Evolutionary conservation across 2,329 filamentous ascomycete genomes (phyloP).

Genomic region (Fusarium hainanense): DNA sequence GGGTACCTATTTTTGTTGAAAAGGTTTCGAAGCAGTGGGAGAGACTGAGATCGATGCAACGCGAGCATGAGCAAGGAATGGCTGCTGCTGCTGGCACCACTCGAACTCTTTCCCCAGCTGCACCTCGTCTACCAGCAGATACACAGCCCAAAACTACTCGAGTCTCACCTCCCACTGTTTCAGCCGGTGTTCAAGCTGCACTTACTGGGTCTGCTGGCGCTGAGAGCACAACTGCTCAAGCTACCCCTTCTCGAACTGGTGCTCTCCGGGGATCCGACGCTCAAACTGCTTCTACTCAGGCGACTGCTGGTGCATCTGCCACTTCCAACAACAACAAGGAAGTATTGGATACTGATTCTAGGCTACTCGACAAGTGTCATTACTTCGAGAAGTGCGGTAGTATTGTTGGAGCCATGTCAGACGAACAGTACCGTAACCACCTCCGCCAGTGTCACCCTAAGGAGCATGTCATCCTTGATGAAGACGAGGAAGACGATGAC

Average conservation of each 20-base stretch:
- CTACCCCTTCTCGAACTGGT: background rate
- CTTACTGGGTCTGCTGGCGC: background rate
- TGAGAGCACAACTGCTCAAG: background rate
- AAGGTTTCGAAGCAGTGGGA: background rate
- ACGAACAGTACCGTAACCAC: slow-evolving; percentile 17
- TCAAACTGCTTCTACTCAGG: background rate
- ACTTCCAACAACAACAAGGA: background rate
- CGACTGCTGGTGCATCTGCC: background rate
- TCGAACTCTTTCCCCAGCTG: background rate
- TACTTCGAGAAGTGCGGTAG: slow-evolving; percentile 32
- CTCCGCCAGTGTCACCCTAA: slow-evolving; percentile 1
- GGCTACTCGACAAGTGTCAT: slow-evolving; percentile 5
- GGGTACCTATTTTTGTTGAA: background rate
- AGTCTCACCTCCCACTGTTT: background rate
- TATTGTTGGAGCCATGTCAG: slow-evolving; percentile 10
- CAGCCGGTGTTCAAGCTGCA: background rate
- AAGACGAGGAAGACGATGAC: background rate
- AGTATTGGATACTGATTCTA: no score
- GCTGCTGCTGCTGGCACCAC: background rate
- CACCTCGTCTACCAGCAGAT: background rate
- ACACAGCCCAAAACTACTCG: background rate
- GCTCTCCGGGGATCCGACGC: background rate
- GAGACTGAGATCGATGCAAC: background rate
- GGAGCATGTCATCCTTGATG: slow-evolving; percentile 4
- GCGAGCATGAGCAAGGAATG: background rate